Percentiles rank a stretch among this genome's conserved stretches.
Conservation (phyloP, 768 basidiomycete species). For the Russula griseocarnosa region DNA sequence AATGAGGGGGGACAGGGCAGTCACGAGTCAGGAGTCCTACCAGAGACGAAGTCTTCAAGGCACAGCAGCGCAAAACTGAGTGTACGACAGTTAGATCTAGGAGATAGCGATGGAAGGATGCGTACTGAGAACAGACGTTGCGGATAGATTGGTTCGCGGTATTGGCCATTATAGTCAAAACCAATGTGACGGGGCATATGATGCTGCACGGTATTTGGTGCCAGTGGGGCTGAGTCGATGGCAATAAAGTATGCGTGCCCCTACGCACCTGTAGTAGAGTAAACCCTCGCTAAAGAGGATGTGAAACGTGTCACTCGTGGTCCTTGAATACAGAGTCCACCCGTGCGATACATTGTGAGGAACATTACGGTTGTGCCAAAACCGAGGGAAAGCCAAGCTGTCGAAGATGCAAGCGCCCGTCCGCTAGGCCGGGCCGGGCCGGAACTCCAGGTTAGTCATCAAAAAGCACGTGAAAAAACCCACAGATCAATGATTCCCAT, state of each 20-base stretch:
- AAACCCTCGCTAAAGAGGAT: constrained; percentile 20
- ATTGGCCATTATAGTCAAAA: constrained; percentile 40
- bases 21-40: no score
- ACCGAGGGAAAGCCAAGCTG: constrained; percentile 42
- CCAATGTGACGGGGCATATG: constrained; percentile 40
- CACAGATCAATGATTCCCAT: constrained; percentile 41
- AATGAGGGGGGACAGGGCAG: neutral
- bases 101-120: no score
- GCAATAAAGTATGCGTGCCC: neutral
- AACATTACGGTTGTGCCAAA: constrained; percentile 40
- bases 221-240: neutral
- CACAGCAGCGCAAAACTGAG: no score
- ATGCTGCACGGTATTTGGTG: constrained; percentile 31
- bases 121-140: constrained; percentile 39
- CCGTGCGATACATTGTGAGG: constrained; percentile 37
- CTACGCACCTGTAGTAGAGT: constrained; percentile 19
- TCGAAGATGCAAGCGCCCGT: constrained; percentile 34
- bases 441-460: neutral
- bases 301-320: constrained; percentile 8
- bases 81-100: neutral
- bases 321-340: neutral
- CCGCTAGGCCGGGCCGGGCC: constrained; percentile 27
- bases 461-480: neutral
- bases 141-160: constrained; percentile 33
- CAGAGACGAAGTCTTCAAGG: constrained; percentile 16